Base-by-base conservation (phyloP, 768 basidiomycete genomes). In the Cystofilobasidium capitatum region DNA sequence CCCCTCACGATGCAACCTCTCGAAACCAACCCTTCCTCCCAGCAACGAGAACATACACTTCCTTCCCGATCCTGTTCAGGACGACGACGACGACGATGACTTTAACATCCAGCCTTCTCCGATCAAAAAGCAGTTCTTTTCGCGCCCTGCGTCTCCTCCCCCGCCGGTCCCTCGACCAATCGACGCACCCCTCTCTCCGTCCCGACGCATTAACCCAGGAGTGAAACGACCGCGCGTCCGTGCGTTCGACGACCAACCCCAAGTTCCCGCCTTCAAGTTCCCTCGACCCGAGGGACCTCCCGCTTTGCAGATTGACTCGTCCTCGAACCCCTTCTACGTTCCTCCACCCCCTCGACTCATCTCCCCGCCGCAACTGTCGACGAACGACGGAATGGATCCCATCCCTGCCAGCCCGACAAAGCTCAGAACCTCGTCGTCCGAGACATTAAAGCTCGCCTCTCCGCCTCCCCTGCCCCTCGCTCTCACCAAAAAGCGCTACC, bases 21-120 rank as follows among this genome's bases (percentile, higher is more conserved):
- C 49, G 5, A 51, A 13, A 10, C 24, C 22, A 12, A 29, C 24
- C 49, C 24, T 24, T 5, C 20, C 47, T 8, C 12, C 31, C 49
- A 20, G 24, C 49, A 51, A 51, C 24, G 49, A 51, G 24, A 51
- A 51, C 24, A 16, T 55, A 2, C 51, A 26, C 5, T 55, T 55
- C 29, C 10, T 55, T 7, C 9, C 26, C 2, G 51, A 55, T 26
- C 51, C 51, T 2, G 51, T n/a, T n/a, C n/a, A 55, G 29, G 51
- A 55, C 51, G 51, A 55, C 29, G 29, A 33, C 49, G 49, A 26
- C 7, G 49, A 51, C 29, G 51, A 55, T 31, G 51, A 55, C 51
- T 31, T 55, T 31, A 55, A 55, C 51, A 55, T 55, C 51, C 51
- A 55, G 51, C 51, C 51, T 13, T 55, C 51, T 26, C 51, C 51